These are phyloP conservation scores for Hygrophila difformis DNA, from an alignment of 257 asterid species.

Conservation along the genomic window DNA sequence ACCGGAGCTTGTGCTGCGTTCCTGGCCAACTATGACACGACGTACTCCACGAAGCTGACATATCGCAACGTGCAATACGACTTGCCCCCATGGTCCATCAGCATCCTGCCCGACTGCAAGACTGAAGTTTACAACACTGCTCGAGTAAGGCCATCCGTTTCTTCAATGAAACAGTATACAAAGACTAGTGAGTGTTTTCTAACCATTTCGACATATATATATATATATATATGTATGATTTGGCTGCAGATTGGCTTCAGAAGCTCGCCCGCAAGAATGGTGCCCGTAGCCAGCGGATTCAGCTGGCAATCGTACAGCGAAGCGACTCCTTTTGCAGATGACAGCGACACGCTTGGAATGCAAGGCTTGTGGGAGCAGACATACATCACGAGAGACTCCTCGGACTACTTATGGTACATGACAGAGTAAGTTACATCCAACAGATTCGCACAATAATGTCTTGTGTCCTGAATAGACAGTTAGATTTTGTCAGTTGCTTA, in stretches of 20 bases:
- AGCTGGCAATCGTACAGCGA: constrained; percentile 54
- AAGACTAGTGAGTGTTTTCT: background rate
- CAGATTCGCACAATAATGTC: background rate
- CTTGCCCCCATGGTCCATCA: constrained; percentile 80
- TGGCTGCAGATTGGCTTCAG: constrained; percentile 33
- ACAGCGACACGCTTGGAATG: constrained; percentile 25
- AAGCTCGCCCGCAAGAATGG: constrained; percentile 34
- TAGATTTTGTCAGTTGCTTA: background rate
- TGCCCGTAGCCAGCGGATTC: constrained; percentile 24
- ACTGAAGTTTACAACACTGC: constrained; percentile 71
- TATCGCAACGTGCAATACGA: constrained; percentile 45
- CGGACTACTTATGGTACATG: constrained; percentile 69
- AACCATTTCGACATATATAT: background rate
- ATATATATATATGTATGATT: too few relatives aligned
- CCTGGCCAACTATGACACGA: constrained; percentile 55
- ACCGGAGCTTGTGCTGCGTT: constrained; percentile 66
- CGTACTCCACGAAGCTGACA: constrained; percentile 34
- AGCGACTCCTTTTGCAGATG: constrained; percentile 38
- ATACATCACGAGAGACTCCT: constrained; percentile 40
- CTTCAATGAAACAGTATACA: background rate
- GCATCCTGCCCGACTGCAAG: constrained; percentile 80
- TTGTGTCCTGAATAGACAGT: too few relatives aligned
- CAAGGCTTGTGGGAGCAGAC: constrained; percentile 46
- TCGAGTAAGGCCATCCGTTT: constrained; percentile 28
- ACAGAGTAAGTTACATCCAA: constrained; percentile 46